Evolutionary conservation across 176 grass and related monocot species (phyloP).

Genomic region (Ensete glaucum): DNA sequence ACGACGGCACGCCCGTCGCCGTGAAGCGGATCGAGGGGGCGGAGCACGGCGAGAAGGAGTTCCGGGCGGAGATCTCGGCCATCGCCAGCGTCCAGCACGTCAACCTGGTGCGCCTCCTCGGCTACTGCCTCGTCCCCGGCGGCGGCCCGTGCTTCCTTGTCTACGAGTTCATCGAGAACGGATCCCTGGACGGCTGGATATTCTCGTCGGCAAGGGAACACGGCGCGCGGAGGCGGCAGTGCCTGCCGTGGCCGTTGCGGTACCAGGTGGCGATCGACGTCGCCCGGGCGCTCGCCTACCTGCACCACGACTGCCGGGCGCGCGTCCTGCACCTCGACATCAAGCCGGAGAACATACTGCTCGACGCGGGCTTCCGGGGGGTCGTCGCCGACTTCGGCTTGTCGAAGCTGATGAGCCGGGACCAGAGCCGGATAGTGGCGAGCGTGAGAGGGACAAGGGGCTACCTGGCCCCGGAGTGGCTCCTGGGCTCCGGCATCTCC

Average conservation of each 20-base stretch:
- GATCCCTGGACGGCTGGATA: constrained; percentile 43
- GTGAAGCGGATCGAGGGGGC: constrained; percentile 48
- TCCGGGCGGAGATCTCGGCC: constrained; percentile 40
- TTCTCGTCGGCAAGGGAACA: constrained; percentile 11
- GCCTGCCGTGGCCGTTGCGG: constrained; percentile 32
- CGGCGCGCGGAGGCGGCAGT: neutral
- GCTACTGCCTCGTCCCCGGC: constrained; percentile 39
- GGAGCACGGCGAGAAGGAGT: constrained; percentile 39
- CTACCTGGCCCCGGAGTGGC: constrained; percentile 69
- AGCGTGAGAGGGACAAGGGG: constrained; percentile 53
- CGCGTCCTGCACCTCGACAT: constrained; percentile 73
- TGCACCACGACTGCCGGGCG: constrained; percentile 51
- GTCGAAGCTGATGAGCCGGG: constrained; percentile 43
- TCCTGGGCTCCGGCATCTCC: constrained; percentile 37
- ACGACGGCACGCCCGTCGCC: constrained; percentile 47
- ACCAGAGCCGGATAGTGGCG: constrained; percentile 54
- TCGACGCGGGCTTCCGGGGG: constrained; percentile 42
- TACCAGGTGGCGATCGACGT: constrained; percentile 50
- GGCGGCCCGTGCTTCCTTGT: constrained; percentile 35
- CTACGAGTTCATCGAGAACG: constrained; percentile 46
- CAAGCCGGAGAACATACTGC: constrained; percentile 83
- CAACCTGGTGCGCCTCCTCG: constrained; percentile 40
- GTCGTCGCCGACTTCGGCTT: constrained; percentile 51
- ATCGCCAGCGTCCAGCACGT: constrained; percentile 56
- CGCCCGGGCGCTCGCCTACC: constrained; percentile 44